Percentiles rank a stretch among this genome's conserved stretches.
phyloP scores from a whole-genome alignment of 164 flowering plant genomes.

The Chloranthus sessilifolius region DNA sequence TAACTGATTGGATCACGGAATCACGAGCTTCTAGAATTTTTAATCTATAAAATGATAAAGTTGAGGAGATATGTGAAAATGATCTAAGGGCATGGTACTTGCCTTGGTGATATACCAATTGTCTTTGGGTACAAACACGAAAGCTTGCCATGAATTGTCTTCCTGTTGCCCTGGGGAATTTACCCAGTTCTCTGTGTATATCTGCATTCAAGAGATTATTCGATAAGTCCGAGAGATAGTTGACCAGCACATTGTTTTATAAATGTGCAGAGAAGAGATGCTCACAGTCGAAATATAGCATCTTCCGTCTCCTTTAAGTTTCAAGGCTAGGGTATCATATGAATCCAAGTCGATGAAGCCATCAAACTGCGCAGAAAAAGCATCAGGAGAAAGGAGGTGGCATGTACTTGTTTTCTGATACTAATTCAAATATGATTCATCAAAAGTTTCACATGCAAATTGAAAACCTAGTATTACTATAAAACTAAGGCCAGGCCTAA shows the following conservation, averaged over 20 bases:
- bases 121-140: constrained; percentile 75
- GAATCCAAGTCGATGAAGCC: constrained; percentile 91
- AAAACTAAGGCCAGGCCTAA: too few relatives aligned
- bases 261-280: constrained; percentile 7
- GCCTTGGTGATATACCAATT: constrained; percentile 86
- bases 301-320: constrained; percentile 94
- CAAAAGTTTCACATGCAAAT: too few relatives aligned
- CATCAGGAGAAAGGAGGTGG: not conserved
- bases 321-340: constrained; percentile 82
- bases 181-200: constrained; percentile 98
- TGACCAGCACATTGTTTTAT: not conserved
- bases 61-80: too few relatives aligned
- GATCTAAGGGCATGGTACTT: constrained; percentile 25
- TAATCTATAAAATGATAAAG: too few relatives aligned
- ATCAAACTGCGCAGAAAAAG: constrained; percentile 55
- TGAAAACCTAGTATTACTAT: too few relatives aligned
- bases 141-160: constrained; percentile 99
- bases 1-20: too few relatives aligned
- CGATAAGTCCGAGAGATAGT: not conserved
- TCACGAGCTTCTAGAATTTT: too few relatives aligned
- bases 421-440: too few relatives aligned
- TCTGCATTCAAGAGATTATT: constrained; percentile 36
- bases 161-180: constrained; percentile 88
- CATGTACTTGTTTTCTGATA: too few relatives aligned
- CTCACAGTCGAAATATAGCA: constrained; percentile 93